Conservation (phyloP, 2,329 filamentous ascomycete species). For the Fusarium nelsonii region DNA sequence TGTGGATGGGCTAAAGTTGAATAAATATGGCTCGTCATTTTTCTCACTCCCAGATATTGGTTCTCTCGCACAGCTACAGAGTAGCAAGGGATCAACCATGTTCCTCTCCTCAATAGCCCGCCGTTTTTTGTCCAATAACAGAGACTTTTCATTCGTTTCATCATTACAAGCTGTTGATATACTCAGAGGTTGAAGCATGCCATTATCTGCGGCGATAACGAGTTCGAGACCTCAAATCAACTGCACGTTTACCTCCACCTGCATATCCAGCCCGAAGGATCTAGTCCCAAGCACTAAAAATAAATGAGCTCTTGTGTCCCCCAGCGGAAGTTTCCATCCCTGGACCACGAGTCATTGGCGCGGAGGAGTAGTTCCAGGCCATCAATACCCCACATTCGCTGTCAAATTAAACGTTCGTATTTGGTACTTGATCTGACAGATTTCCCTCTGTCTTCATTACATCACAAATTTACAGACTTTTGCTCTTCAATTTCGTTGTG, state of each 20-base stretch:
- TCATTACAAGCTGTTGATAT: background rate
- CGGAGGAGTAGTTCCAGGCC: background rate
- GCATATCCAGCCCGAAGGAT: background rate
- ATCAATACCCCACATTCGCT: constrained; percentile 1
- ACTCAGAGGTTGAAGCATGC: background rate
- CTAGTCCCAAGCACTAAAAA: background rate
- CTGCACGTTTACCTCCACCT: background rate
- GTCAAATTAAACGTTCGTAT: constrained; percentile 7
- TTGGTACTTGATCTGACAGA: background rate
- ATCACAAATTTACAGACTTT: background rate
- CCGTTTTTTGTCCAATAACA: no score
- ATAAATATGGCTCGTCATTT: no score
- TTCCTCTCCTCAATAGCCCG: no score
- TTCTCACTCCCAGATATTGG: no score
- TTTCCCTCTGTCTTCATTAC: background rate
- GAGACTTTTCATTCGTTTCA: background rate
- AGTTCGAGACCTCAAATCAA: background rate
- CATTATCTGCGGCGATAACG: background rate
- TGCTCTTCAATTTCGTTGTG: background rate
- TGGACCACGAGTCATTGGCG: constrained; percentile 2
- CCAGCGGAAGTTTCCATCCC: background rate
- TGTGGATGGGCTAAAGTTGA: no score
- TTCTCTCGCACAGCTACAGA: no score
- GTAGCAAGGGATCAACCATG: no score
- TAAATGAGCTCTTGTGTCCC: background rate